Evolutionary conservation across 805 yeast genomes (phyloP), one percentile per base, ranked within the genome.

Genomic region (Lipomyces sp.): DNA sequence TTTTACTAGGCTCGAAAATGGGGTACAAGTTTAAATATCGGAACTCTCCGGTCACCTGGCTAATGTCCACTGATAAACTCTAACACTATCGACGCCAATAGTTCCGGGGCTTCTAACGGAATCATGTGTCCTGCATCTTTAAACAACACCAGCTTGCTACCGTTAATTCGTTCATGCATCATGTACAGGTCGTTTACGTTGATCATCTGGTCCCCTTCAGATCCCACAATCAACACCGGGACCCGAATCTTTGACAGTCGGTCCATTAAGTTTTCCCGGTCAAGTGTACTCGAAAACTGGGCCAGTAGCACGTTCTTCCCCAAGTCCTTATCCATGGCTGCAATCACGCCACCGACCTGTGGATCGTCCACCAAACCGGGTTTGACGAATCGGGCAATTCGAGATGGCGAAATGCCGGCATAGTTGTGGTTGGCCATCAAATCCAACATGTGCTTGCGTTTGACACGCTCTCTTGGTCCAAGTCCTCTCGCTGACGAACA

Each of bases 401-500:
- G 42, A 4, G 58, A 11, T 30, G 58, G 24, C 8, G 58, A 34
- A 7, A 55, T 55, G 18, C 42, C 42, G 8, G 45, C 45, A 8
- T 55, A 55, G 32, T 11, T 13, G 29, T n/a, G 24, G 15, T 29
- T n/a, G 24, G 24, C 11, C 5, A 55, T 37, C 45, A 34, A 32
- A 29, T 55, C 45, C 32, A 55, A n/a, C 30, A 39, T 55, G 5
- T 34, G 35, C 11, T 18, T 11, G 4, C 58, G 58, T 39, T 13
- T 15, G 13, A 3, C 18, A 3, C 24, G 24, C 11, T 34, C 58
- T 32, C 18, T 18, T 18, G 13, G 29, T 45, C 58, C 45, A 4
- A 55, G 32, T 5, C 58, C 58, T n/a, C 29, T n/a, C 8, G 58
- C 45, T 7, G 42, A 55, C 35, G 57, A 53, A 33, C 57, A 30